Evolutionary conservation across 371 early-diverging fungal species (phyloP), one percentile per base, ranked within the genome.

Genomic region (Mucor mucedo): DNA sequence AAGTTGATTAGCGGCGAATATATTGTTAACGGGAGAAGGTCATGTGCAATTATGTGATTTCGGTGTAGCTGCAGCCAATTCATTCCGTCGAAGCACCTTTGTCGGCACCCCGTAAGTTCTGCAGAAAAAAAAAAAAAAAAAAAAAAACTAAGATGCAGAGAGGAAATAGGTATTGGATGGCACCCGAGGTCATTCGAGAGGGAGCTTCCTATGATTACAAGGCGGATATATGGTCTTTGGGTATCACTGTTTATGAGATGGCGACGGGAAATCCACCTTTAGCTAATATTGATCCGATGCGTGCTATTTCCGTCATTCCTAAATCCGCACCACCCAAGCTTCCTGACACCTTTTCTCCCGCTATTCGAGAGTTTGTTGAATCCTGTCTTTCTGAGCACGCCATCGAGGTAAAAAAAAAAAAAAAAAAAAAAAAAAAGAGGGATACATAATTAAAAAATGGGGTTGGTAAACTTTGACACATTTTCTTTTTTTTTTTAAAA

Each of bases 221-320:
- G 80, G 90, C 92, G 16, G 95, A 95, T 70, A 91, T 95, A 39
- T 95, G 95, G 95, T 93, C 93, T 1, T 79, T 98, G 21, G 99
- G 99, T 10, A 98, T 98, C 61, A 98, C 99, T 4, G 91, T 96
- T 11, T 96, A 95, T 63, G 99, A 98, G 71, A 91, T 98, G 70
- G 93, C 94, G 7, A 93, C 91, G 8, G 98, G 98, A 7, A 93
- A 91, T 54, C 99, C 98, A 5, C 99, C 99, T 0, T 89, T 93
- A 58, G 93, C 96, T 2, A 90, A 97, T 52, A 88, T 91, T 42
- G 96, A 96, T 66, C 96, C 96, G 5, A 90, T 94, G 84, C 84
- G 90, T 45, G 97, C 97, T 1, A 85, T 98, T 44, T 90, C 93
- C 47, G 73, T 94, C 57, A 96, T 98, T 57, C 95, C 96, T 13